phyloP scores from a whole-genome alignment of 306 rosid genomes.

The Quercus glauca region DNA sequence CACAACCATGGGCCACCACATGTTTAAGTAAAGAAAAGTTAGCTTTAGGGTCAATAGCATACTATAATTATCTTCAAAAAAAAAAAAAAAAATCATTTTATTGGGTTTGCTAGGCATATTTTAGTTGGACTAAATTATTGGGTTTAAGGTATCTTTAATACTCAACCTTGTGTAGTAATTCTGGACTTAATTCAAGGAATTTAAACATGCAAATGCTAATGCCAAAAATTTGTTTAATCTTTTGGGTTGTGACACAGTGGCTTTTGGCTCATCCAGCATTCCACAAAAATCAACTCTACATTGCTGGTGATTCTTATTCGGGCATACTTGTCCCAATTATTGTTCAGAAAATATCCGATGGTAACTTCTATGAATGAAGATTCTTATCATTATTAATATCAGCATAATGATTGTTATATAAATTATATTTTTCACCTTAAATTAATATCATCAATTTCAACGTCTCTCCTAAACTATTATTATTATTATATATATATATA shows the following conservation, averaged over 20 bases:
- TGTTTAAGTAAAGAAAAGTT: too few relatives aligned
- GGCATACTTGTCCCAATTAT: constrained; percentile 32
- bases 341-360: constrained; percentile 36
- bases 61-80: too few relatives aligned
- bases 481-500: too few relatives aligned
- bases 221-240: neutral
- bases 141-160: neutral
- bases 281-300: constrained; percentile 34
- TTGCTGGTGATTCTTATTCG: constrained; percentile 58
- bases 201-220: neutral
- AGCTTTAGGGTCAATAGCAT: fast-evolving
- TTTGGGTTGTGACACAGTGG: constrained; percentile 42
- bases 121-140: too few relatives aligned
- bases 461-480: too few relatives aligned
- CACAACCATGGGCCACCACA: too few relatives aligned
- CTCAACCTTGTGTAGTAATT: neutral
- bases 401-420: neutral
- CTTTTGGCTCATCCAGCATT: constrained; percentile 22
- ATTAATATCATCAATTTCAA: too few relatives aligned
- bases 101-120: neutral
- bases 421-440: too few relatives aligned
- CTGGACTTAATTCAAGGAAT: neutral
- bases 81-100: neutral
- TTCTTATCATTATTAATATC: neutral
- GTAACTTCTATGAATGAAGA: constrained; percentile 16